These are phyloP conservation scores for Globisporangium cystogenes DNA, from an alignment of 352 stramenopile species.

Conservation along the genomic window DNA sequence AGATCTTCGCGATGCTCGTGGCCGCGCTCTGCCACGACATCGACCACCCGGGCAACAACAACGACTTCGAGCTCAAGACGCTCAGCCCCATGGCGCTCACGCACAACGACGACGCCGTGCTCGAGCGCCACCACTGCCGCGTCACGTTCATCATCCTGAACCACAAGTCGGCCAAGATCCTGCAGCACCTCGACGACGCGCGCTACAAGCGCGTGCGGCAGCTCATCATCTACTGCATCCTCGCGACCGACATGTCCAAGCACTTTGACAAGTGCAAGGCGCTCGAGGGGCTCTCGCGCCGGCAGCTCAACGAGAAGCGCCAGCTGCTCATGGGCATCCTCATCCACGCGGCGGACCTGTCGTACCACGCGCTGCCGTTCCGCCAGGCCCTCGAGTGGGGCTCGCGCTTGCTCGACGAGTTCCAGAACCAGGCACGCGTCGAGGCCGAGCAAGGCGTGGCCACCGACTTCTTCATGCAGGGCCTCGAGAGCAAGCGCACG, in stretches of 20 bases:
- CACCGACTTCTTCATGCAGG: conserved; percentile 70
- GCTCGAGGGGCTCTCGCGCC: conserved; percentile 50
- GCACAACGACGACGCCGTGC: conserved; percentile 80
- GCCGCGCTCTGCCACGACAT: conserved; percentile 77
- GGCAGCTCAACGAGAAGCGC: conserved; percentile 53
- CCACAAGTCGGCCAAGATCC: conserved; percentile 66
- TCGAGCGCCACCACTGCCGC: conserved; percentile 78
- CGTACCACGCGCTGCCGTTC: conserved; percentile 45
- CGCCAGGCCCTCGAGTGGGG: conserved; percentile 53
- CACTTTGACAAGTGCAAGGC: conserved; percentile 73
- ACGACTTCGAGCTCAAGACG: conserved; percentile 80
- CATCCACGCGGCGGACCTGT: conserved; percentile 68
- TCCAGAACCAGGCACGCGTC: conserved; percentile 60
- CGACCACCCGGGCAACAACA: conserved; percentile 78
- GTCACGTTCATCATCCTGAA: conserved; percentile 77
- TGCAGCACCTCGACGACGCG: conserved; percentile 49
- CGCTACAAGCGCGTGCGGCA: conserved; percentile 51
- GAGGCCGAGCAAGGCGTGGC: conserved; percentile 49
- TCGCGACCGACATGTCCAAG: conserved; percentile 74
- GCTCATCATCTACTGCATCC: conserved; percentile 62
- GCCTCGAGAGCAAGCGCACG: conserved; percentile 50
- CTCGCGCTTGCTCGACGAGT: conserved; percentile 60
- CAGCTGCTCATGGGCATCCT: conserved; percentile 60
- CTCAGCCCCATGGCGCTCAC: conserved; percentile 71
- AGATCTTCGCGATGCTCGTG: conserved; percentile 74